Base-by-base conservation (phyloP, 805 yeast species). In the Kodamaea jinghongensis region DNA sequence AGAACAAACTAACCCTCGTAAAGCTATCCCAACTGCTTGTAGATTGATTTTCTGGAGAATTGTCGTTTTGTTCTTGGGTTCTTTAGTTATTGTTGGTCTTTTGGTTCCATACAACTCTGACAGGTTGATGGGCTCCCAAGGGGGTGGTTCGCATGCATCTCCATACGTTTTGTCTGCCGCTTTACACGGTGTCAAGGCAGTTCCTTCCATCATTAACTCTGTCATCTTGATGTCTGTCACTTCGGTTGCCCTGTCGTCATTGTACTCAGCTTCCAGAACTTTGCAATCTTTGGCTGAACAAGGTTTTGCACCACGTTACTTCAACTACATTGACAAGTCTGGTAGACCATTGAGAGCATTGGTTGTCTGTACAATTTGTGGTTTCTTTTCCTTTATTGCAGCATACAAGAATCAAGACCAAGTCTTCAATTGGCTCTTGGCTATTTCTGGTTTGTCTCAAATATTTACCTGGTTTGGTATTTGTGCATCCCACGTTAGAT, bases 131-230 rank as follows among this genome's bases (percentile, higher is more conserved):
- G 60, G 61, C 11, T 46, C 57, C 2, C 46, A 51, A 4, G 63
- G 62, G 26, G 50, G 60, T 29, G 54, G 56, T 12, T 45, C 67
- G 28, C 58, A 60, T 42, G 71, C 73, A 3, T 67, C 73, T 26
- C 73, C 74, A 3, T 68, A 50, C 43, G 74, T 68, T 11, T 50
- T 68, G 37, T 71, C 74, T 35, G 71, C 68, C 39, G 63, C 61
- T 32, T 46, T 57, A n/a, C 71, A 67, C 38, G 67, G 67, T 9
- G 61, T 67, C 32, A 46, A 46, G 16, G 72, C 58, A 4, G 61
- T 66, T 41, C 66, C 71, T n/a, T 61, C 65, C 35, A 63, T 68
- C 45, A 64, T 68, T 50, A 68, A 68, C 42, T 61, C 72, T 14
- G 66, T 65, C 25, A 67, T 68, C 38, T 58, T 68, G 41, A 48